These are phyloP conservation scores for Ceratocystis ficicola DNA, from an alignment of 2,329 filamentous ascomycete species.

Conservation along the genomic window DNA sequence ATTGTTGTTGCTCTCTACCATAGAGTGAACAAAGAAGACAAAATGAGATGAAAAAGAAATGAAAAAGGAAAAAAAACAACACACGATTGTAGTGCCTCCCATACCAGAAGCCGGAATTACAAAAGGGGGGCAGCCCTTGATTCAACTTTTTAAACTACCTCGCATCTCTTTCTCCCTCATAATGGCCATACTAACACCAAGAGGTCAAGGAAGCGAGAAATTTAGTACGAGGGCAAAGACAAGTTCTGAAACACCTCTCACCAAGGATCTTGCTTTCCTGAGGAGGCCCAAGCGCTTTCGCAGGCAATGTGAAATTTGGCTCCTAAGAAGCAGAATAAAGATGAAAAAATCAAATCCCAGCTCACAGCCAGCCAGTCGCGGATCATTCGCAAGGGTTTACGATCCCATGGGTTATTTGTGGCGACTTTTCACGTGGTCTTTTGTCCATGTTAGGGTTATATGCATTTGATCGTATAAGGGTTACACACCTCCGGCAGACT, in stretches of 20 bases:
- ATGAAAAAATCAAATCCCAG: background rate
- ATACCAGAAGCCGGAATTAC: no score
- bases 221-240: background rate
- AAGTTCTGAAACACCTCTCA: constrained; percentile 1
- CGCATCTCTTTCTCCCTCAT: background rate
- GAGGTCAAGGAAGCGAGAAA: background rate
- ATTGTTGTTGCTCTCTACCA: background rate
- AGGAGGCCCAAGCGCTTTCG: background rate
- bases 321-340: background rate
- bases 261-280: background rate
- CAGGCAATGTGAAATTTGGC: no score
- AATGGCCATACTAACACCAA: background rate
- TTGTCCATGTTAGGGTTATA: background rate
- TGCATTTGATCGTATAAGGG: background rate
- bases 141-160: background rate
- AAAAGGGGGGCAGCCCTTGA: background rate
- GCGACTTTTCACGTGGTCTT: background rate
- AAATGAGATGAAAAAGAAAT: no score
- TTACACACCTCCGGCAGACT: background rate
- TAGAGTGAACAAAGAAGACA: no score
- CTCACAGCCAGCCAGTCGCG: background rate
- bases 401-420: background rate
- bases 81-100: background rate
- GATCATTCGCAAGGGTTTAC: constrained; percentile 7
- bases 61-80: background rate